Conservation (phyloP, 768 basidiomycete species). For the Auriscalpium orientale region DNA sequence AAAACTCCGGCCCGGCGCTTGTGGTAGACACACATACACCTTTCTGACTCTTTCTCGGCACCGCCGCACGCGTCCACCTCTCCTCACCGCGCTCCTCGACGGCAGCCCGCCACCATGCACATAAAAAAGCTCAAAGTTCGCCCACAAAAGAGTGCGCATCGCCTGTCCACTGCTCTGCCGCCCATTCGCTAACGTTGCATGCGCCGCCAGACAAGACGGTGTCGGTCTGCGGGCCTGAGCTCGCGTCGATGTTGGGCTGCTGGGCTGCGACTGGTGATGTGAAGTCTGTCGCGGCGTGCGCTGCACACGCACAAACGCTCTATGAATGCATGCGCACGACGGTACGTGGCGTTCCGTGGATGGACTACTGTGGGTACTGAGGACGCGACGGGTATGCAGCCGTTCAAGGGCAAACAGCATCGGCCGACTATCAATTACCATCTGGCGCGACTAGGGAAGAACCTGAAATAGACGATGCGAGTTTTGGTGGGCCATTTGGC, state of each 20-base stretch:
- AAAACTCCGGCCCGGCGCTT: too few relatives aligned
- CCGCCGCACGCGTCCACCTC: too few relatives aligned
- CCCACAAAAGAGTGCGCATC: slow-evolving; percentile 58
- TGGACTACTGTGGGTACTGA: neutral
- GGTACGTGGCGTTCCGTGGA: slow-evolving; percentile 36
- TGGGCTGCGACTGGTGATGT: slow-evolving; percentile 74
- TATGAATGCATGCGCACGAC: slow-evolving; percentile 82
- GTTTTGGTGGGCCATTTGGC: too few relatives aligned
- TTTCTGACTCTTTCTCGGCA: too few relatives aligned
- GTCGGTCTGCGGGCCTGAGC: slow-evolving; percentile 48
- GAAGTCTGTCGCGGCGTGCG: slow-evolving; percentile 46
- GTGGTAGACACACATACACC: too few relatives aligned
- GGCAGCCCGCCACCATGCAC: slow-evolving; percentile 28
- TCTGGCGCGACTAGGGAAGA: slow-evolving; percentile 71
- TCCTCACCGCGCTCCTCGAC: too few relatives aligned
- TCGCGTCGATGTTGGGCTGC: slow-evolving; percentile 76
- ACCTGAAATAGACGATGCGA: slow-evolving; percentile 45
- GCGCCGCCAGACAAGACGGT: slow-evolving; percentile 42
- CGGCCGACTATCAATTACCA: slow-evolving; percentile 86
- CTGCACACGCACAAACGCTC: slow-evolving; percentile 49
- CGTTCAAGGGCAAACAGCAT: slow-evolving; percentile 57
- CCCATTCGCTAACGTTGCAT: slow-evolving; percentile 14
- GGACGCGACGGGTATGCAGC: slow-evolving; percentile 33
- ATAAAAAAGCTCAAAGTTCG: slow-evolving; percentile 77
- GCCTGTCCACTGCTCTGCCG: neutral